Evolutionary conservation across 768 basidiomycete genomes (phyloP), one percentile per base, ranked within the genome.

Genomic region (Xerocomellus dryophilus): DNA sequence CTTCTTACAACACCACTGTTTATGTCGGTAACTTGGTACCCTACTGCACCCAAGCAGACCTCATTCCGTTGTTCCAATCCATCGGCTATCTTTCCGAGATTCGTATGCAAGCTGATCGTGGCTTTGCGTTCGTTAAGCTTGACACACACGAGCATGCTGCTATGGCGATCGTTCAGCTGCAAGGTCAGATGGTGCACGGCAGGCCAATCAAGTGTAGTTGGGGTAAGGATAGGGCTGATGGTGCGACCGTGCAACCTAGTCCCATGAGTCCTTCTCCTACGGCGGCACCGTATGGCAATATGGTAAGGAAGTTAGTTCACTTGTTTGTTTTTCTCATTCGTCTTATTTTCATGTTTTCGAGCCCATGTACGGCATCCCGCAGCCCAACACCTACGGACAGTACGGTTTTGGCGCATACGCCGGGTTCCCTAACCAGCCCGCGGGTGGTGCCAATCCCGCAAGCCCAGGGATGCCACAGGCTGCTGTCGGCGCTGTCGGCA

Each of bases 11-110:
- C 76, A 81, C 90, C 41, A 97, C 95, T 42, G 94, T 98, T 66
- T 99, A 98, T 72, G 97, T 98, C 69, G 97, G 97, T 58, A 98
- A 98, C 76, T 82, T 99, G 62, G 93, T 97, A 59, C 96, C 96
- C 7, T 98, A 93, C 75, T 90, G 90, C 66, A 95, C 94, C 23
- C 96, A 98, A 72, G 93, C 93, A 40, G 97, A 99, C 73, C 85
- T 99, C 54, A 94, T 98, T 65, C 96, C 96, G 12, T 78, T 98
- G 56, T 98, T 98, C 84, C 93, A 97, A 75, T 93, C 93, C 51
- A 98, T 97, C 71, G 96, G 96, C 47, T 98, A 98, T 73, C 86
- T 98, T 43, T 94, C 93, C 61, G 97, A 99, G 76, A 95, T 98
- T 72, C 88, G 97, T 55, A 96, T 99, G 93, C 97, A 98, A 73